Conservation (phyloP, 441 rosid species). For the Erysimum cheiri region DNA sequence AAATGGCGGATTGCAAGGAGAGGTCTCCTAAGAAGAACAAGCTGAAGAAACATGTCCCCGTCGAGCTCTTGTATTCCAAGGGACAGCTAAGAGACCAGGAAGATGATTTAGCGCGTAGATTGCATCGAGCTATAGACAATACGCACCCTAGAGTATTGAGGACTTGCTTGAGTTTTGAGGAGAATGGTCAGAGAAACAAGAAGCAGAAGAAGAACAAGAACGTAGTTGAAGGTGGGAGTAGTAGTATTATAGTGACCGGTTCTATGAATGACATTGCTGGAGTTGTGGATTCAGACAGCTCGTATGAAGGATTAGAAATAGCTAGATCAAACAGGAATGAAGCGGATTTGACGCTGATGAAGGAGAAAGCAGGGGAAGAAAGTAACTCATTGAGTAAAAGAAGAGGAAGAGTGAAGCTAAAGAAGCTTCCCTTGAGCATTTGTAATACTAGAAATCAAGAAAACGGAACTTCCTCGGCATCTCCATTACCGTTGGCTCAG, state of each 20-base stretch:
- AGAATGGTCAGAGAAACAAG: slow-evolving; percentile 55
- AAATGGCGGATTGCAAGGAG: slow-evolving; percentile 30
- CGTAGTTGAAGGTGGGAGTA: slow-evolving; percentile 24
- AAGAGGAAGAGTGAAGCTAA: slow-evolving; percentile 87
- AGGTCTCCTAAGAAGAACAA: slow-evolving; percentile 55
- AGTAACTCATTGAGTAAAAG: slow-evolving; percentile 52
- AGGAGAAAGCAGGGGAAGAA: slow-evolving; percentile 57
- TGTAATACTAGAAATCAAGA: slow-evolving; percentile 67
- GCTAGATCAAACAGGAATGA: slow-evolving; percentile 44
- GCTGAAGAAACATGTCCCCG: slow-evolving; percentile 91
- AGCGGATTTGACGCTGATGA: slow-evolving; percentile 26
- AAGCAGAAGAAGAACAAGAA: slow-evolving; percentile 47
- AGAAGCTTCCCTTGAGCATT: slow-evolving; percentile 77
- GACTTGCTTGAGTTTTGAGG: slow-evolving; percentile 45
- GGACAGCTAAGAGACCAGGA: slow-evolving; percentile 47
- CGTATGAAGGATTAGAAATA: slow-evolving; percentile 45
- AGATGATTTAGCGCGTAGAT: slow-evolving; percentile 69
- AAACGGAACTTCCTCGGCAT: slow-evolving; percentile 42
- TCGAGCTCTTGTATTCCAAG: slow-evolving; percentile 79
- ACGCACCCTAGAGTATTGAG: slow-evolving; percentile 72
- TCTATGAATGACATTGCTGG: slow-evolving; percentile 46
- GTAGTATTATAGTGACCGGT: slow-evolving; percentile 21
- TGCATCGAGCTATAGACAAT: slow-evolving; percentile 67
- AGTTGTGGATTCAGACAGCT: slow-evolving; percentile 63
- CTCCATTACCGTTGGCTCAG: slow-evolving; percentile 50